These are phyloP conservation scores for Nemania serpens DNA, from an alignment of 2,329 filamentous ascomycete genomes.

Conservation along the genomic window DNA sequence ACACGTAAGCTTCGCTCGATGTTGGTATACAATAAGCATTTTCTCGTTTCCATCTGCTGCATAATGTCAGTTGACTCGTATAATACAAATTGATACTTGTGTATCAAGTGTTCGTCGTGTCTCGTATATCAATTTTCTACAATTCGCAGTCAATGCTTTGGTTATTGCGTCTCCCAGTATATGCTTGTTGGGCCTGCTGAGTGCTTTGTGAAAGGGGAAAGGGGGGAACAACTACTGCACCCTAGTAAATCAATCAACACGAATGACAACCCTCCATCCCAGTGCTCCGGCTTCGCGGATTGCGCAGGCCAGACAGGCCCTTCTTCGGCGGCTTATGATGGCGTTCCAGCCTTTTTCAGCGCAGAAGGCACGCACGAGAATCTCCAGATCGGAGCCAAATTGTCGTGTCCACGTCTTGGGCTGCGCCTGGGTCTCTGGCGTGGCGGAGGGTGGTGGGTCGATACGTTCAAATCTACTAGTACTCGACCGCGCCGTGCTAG, in stretches of 20 bases:
- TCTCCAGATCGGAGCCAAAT: slow-evolving; percentile 68
- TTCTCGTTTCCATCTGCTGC: not conserved
- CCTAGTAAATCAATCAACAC: slow-evolving; percentile 51
- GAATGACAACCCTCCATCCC: slow-evolving; percentile 69
- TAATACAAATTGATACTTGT: not conserved
- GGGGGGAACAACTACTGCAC: not conserved
- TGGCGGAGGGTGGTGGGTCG: slow-evolving; percentile 30
- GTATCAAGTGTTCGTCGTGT: not conserved
- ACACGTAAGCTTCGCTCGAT: slow-evolving; percentile 16
- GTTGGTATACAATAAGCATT: slow-evolving; percentile 11
- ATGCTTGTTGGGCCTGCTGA: not conserved
- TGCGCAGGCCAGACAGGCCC: slow-evolving; percentile 74
- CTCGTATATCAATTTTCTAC: slow-evolving; percentile 12
- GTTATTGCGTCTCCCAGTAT: not conserved
- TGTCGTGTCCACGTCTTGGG: slow-evolving; percentile 61
- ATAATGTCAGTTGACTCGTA: not conserved
- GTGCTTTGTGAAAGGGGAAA: not conserved
- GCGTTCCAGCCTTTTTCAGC: slow-evolving; percentile 77
- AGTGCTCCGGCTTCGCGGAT: slow-evolving; percentile 75
- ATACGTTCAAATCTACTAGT: slow-evolving; percentile 38
- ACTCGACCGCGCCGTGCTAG: slow-evolving; percentile 37
- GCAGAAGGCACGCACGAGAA: slow-evolving; percentile 73
- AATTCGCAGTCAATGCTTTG: slow-evolving; percentile 1
- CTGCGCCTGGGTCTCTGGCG: slow-evolving; percentile 56
- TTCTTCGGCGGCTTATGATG: slow-evolving; percentile 66